These are phyloP conservation scores for Cubamyces sp. DNA, from an alignment of 768 basidiomycete genomes.

Conservation along the genomic window DNA sequence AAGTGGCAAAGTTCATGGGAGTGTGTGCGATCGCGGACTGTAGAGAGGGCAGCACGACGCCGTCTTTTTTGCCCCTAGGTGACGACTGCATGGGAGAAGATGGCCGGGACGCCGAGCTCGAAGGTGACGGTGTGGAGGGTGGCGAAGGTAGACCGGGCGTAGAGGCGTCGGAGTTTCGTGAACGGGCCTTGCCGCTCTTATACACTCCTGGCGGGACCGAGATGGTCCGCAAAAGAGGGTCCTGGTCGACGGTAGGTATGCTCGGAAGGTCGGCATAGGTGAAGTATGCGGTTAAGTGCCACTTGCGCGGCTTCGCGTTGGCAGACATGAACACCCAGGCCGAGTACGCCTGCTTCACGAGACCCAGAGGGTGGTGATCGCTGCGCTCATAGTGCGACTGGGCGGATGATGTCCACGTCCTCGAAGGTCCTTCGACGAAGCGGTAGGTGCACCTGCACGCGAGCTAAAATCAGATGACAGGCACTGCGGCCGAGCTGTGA, in stretches of 20 bases:
- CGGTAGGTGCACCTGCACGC: slow-evolving; percentile 42
- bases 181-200: slow-evolving; percentile 45
- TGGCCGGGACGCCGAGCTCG: slow-evolving; percentile 26
- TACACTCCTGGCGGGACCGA: slow-evolving; percentile 45
- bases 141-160: slow-evolving; percentile 29
- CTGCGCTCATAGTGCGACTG: slow-evolving; percentile 61
- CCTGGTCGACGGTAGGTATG: slow-evolving; percentile 44
- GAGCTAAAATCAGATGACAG: slow-evolving; percentile 28
- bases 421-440: slow-evolving; percentile 60
- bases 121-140: slow-evolving; percentile 31
- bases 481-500: slow-evolving; percentile 15
- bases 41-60: slow-evolving; percentile 45
- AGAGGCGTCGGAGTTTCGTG: slow-evolving; percentile 40
- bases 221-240: slow-evolving; percentile 40
- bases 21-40: slow-evolving; percentile 42
- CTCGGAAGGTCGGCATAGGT: slow-evolving; percentile 43
- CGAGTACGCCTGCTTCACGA: slow-evolving; percentile 76
- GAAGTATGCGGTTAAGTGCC: slow-evolving; percentile 62
- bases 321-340: slow-evolving; percentile 56
- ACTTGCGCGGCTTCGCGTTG: slow-evolving; percentile 57
- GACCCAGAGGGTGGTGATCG: slow-evolving; percentile 54
- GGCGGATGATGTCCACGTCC: slow-evolving; percentile 53
- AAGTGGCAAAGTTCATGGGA: slow-evolving; percentile 32
- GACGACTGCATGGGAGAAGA: slow-evolving; percentile 24
- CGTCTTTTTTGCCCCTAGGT: slow-evolving; percentile 26